Conservation (phyloP, 2,329 filamentous ascomycete genomes). For the Escovopsis sp. region DNA sequence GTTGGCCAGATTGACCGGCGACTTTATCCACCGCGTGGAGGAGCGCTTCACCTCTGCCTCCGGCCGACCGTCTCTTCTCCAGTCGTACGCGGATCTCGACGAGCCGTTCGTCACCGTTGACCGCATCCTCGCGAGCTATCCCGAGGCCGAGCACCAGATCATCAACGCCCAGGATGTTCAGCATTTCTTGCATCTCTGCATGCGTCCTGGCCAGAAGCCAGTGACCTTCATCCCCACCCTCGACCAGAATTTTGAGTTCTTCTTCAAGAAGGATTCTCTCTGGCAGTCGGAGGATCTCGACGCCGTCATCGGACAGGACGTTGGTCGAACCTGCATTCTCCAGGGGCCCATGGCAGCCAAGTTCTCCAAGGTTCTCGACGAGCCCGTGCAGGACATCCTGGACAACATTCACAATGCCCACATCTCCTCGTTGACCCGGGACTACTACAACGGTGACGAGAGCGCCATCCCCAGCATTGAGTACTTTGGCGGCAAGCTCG, state of each 20-base stretch:
- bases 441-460: constrained; percentile 64
- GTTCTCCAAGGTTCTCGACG: constrained; percentile 78
- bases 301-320: constrained; percentile 89
- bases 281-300: constrained; percentile 98
- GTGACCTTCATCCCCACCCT: constrained; percentile 91
- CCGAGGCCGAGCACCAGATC: constrained; percentile 74
- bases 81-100: constrained; percentile 78
- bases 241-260: constrained; percentile 96
- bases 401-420: constrained; percentile 82
- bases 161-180: constrained; percentile 98
- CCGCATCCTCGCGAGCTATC: constrained; percentile 66
- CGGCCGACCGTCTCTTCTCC: constrained; percentile 66
- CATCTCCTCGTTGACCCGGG: constrained; percentile 62
- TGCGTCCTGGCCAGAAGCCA: constrained; percentile 85
- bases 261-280: constrained; percentile 99
- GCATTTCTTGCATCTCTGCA: constrained; percentile 86
- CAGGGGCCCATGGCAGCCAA: constrained; percentile 87
- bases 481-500: constrained; percentile 85
- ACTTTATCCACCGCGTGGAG: constrained; percentile 93
- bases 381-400: constrained; percentile 89
- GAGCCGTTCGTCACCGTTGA: constrained; percentile 67
- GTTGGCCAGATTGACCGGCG: constrained; percentile 67
- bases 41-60: constrained; percentile 73
- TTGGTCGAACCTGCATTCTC: constrained; percentile 87
- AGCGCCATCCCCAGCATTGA: constrained; percentile 70